These are phyloP conservation scores for Colletotrichum sp. DNA, from an alignment of 2,329 filamentous ascomycete genomes.

Conservation along the genomic window DNA sequence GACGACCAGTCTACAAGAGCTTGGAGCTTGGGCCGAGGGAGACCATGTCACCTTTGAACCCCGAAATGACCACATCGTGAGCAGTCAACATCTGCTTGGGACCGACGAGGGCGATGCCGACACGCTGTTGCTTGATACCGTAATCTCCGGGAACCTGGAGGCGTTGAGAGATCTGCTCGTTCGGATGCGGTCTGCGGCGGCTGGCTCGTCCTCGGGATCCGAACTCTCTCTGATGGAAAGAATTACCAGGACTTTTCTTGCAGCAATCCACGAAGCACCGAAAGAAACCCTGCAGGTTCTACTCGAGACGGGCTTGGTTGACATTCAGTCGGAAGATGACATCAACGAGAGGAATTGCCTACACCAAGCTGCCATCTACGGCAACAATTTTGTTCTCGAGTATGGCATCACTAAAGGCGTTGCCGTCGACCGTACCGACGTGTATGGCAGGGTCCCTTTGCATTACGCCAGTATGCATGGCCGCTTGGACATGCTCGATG, in stretches of 20 bases:
- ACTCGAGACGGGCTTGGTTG: constrained; percentile 80
- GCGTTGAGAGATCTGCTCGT: constrained; percentile 81
- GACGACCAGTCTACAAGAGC: constrained; percentile 92
- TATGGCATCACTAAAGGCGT: constrained; percentile 79
- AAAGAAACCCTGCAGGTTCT: constrained; percentile 77
- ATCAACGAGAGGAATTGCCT: constrained; percentile 98
- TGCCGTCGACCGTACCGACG: constrained; percentile 81
- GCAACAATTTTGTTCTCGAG: constrained; percentile 77
- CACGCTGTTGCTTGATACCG: constrained; percentile 84
- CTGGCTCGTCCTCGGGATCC: constrained; percentile 55
- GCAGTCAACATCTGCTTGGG: constrained; percentile 68
- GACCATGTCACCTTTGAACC: constrained; percentile 86
- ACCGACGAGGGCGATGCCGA: constrained; percentile 92
- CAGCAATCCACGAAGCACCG: constrained; percentile 85
- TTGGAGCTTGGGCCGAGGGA: constrained; percentile 96
- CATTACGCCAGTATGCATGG: constrained; percentile 98
- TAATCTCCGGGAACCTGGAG: constrained; percentile 79
- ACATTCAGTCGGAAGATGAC: constrained; percentile 93
- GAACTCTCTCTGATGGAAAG: constrained; percentile 70
- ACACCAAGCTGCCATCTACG: constrained; percentile 96
- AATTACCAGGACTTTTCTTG: constrained; percentile 87
- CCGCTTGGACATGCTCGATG: constrained; percentile 80
- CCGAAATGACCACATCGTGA: constrained; percentile 66
- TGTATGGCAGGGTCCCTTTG: constrained; percentile 90
- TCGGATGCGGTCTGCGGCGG: constrained; percentile 64